Evolutionary conservation across 2,329 filamentous ascomycete genomes (phyloP).

Genomic region (Botrytis elliptica): DNA sequence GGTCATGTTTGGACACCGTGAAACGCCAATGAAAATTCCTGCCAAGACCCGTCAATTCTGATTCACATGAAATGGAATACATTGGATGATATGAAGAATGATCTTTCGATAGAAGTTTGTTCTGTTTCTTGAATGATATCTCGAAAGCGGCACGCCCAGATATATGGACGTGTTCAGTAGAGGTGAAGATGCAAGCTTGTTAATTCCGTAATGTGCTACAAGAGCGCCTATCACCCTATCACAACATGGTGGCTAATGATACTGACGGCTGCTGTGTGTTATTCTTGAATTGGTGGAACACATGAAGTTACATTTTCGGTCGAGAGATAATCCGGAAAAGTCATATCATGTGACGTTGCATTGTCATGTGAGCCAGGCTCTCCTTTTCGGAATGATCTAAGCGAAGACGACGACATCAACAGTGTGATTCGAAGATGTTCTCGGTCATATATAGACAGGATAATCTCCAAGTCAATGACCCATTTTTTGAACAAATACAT

Average conservation of each 20-base stretch:
- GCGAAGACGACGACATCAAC: not conserved
- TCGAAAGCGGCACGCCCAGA: not conserved
- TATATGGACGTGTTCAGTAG: not conserved
- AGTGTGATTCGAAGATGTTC: not conserved
- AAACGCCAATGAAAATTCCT: slow-evolving; percentile 1
- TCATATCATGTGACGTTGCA: not conserved
- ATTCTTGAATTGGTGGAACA: not conserved
- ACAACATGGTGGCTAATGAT: not conserved
- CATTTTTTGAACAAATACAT: not conserved
- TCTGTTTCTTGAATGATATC: not conserved
- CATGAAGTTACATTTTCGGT: slow-evolving; percentile 6
- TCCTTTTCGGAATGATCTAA: slow-evolving; percentile 4
- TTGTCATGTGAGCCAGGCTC: not conserved
- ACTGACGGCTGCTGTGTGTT: not conserved
- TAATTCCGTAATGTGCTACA: not conserved
- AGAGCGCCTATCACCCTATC: not conserved
- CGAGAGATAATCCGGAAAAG: slow-evolving; percentile 1
- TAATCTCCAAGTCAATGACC: rapidly evolving
- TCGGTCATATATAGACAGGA: not conserved
- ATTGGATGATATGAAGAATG: not conserved
- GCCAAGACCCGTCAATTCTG: not conserved
- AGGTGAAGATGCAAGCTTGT: not conserved
- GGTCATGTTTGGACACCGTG: not conserved
- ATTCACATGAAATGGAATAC: slow-evolving; percentile 2
- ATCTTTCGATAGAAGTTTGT: no score